Evolutionary conservation across 139 green algal genomes (phyloP).

Genomic region (Tetraselmis chui): DNA sequence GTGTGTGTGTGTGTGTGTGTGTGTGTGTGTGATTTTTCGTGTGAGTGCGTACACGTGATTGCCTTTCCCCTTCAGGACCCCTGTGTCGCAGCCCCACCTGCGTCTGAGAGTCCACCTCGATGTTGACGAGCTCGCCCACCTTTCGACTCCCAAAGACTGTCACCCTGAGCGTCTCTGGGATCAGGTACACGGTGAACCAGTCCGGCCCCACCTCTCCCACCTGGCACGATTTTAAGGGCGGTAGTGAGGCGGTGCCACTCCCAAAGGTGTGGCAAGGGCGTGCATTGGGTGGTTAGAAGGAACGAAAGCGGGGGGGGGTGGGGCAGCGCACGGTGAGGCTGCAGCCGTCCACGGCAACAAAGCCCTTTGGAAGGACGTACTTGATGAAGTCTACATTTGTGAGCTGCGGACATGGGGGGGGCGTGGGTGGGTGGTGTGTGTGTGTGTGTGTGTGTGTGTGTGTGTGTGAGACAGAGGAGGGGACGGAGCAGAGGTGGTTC

Average conservation of each 20-base stretch:
- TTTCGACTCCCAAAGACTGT: slow-evolving; percentile 65
- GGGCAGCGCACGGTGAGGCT: slow-evolving; percentile 69
- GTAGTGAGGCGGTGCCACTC: background rate
- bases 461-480: too few relatives aligned
- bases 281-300: background rate
- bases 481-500: too few relatives aligned
- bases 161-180: slow-evolving; percentile 85
- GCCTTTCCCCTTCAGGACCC: too few relatives aligned
- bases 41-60: too few relatives aligned
- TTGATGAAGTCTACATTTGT: slow-evolving; percentile 65
- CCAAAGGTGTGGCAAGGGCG: background rate
- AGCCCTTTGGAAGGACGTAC: slow-evolving; percentile 94
- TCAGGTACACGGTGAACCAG: slow-evolving; percentile 87
- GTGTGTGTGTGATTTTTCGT: too few relatives aligned
- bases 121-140: slow-evolving; percentile 70
- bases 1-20: background rate
- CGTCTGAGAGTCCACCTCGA: slow-evolving; percentile 88
- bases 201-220: slow-evolving; percentile 43
- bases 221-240: background rate
- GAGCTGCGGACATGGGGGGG: slow-evolving; percentile 15
- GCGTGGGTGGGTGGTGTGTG: too few relatives aligned
- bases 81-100: too few relatives aligned
- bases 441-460: too few relatives aligned
- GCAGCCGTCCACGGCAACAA: slow-evolving; percentile 87
- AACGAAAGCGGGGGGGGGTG: too few relatives aligned